Conservation (phyloP, 129 eudicot genomes). For the Lactuca sativa region DNA sequence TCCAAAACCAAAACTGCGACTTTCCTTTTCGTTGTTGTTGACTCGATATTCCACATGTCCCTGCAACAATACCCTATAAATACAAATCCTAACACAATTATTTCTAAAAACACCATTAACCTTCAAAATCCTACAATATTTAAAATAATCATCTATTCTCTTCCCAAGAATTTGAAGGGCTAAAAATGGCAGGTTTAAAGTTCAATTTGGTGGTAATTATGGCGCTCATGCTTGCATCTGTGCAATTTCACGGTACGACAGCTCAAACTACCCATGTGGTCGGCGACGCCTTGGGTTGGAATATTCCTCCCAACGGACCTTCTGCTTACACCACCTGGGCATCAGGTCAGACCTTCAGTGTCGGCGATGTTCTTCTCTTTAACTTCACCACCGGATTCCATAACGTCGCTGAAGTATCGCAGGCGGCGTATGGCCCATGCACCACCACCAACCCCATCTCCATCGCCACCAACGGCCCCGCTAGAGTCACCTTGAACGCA, state of each 20-base stretch:
- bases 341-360: slow-evolving; percentile 35
- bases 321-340: slow-evolving; percentile 46
- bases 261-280: slow-evolving; percentile 27
- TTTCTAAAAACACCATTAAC: not conserved
- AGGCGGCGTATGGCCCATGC: slow-evolving; percentile 38
- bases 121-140: not conserved
- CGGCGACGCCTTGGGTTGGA: slow-evolving; percentile 45
- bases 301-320: slow-evolving; percentile 33
- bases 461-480: slow-evolving; percentile 28
- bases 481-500: slow-evolving; percentile 32
- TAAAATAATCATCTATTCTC: not conserved
- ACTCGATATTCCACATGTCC: not conserved
- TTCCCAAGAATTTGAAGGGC: too few relatives aligned
- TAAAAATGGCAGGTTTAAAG: not conserved
- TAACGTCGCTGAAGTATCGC: slow-evolving; percentile 33
- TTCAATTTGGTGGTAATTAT: not conserved
- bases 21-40: too few relatives aligned
- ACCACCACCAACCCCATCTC: slow-evolving; percentile 30
- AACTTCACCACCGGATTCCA: slow-evolving; percentile 37
- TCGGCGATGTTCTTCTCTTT: slow-evolving; percentile 43
- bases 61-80: not conserved
- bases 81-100: not conserved
- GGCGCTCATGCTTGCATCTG: not conserved
- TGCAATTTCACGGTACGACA: not conserved
- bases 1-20: too few relatives aligned